These are phyloP conservation scores for Anthoceros angustus DNA, from an alignment of 225 moss, liverwort and hornwort species.

Conservation along the genomic window DNA sequence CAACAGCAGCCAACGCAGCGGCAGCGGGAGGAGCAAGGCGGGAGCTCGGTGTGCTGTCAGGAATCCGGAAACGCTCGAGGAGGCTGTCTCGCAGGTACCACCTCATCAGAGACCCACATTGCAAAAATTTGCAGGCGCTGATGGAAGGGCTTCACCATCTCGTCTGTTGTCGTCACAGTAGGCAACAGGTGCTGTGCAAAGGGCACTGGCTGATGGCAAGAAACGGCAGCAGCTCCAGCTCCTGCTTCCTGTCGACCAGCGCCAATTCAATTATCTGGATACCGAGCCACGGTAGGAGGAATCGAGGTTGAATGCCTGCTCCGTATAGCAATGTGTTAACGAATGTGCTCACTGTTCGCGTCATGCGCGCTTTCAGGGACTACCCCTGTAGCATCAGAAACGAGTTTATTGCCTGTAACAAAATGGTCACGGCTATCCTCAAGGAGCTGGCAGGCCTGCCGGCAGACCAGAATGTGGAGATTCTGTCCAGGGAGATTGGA, in stretches of 20 bases:
- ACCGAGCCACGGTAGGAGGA: slow-evolving; percentile 68
- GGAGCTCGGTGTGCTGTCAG: neutral
- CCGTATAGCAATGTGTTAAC: neutral
- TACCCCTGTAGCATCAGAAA: slow-evolving; percentile 80
- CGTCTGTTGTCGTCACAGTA: slow-evolving; percentile 13
- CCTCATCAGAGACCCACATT: no score
- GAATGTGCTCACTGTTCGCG: neutral
- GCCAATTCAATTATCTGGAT: slow-evolving; percentile 94
- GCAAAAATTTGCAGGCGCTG: no score
- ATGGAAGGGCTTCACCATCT: neutral
- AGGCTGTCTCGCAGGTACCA: neutral
- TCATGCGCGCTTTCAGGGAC: slow-evolving; percentile 32
- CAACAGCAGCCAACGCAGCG: no score
- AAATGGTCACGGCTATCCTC: slow-evolving; percentile 56
- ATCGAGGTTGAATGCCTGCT: neutral
- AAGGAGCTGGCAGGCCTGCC: slow-evolving; percentile 14
- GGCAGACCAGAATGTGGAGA: slow-evolving; percentile 32
- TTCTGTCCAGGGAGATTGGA: slow-evolving; percentile 58
- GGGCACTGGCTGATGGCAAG: slow-evolving; percentile 58
- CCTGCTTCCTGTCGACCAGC: slow-evolving; percentile 94
- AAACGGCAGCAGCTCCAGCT: slow-evolving; percentile 64
- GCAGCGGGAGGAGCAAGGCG: no score
- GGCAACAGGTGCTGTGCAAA: slow-evolving; percentile 78
- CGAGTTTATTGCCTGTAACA: slow-evolving; percentile 59
- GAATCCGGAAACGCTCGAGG: neutral